phyloP scores from a whole-genome alignment of 768 basidiomycete species.

The Agrocybe praecox region DNA sequence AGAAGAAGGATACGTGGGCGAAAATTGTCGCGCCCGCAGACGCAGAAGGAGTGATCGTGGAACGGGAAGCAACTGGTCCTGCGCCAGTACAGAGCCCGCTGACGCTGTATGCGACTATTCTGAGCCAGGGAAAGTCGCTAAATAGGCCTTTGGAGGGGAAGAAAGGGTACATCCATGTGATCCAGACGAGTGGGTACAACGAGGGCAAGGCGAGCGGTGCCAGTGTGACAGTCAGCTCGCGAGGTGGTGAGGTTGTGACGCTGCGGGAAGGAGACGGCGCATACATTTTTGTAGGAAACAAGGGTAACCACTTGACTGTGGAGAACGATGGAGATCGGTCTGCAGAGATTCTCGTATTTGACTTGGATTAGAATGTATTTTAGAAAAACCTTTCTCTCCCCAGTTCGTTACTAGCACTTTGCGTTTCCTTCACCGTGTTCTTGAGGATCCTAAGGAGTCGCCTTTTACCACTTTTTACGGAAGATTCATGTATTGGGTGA shows the following conservation, averaged over 20 bases:
- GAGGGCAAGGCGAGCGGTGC: conserved; percentile 56
- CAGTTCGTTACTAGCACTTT: too few relatives aligned
- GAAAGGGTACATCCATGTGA: conserved; percentile 84
- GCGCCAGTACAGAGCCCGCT: conserved; percentile 77
- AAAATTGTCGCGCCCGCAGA: conserved; percentile 77
- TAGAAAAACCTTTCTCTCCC: too few relatives aligned
- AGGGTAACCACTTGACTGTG: conserved; percentile 41
- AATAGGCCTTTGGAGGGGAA: conserved; percentile 50
- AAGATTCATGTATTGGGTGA: too few relatives aligned
- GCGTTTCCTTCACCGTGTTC: too few relatives aligned
- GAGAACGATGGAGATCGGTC: conserved; percentile 66
- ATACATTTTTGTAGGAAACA: conserved; percentile 60
- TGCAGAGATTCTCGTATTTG: conserved; percentile 82
- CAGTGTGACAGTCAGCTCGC: conserved; percentile 48
- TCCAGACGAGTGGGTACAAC: conserved; percentile 86
- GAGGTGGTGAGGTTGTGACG: conserved; percentile 44
- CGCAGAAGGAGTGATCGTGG: conserved; percentile 54
- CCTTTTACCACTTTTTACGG: too few relatives aligned
- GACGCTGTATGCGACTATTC: conserved; percentile 73
- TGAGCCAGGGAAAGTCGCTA: conserved; percentile 59
- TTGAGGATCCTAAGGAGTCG: too few relatives aligned
- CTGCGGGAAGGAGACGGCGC: conserved; percentile 89
- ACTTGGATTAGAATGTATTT: conserved; percentile 52
- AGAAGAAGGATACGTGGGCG: conserved; percentile 76
- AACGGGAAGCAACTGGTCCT: conserved; percentile 74